Percentiles rank a stretch among this genome's conserved stretches.
Evolutionary conservation across 306 rosid species (phyloP).

Genomic region (Cicer yamashitae): DNA sequence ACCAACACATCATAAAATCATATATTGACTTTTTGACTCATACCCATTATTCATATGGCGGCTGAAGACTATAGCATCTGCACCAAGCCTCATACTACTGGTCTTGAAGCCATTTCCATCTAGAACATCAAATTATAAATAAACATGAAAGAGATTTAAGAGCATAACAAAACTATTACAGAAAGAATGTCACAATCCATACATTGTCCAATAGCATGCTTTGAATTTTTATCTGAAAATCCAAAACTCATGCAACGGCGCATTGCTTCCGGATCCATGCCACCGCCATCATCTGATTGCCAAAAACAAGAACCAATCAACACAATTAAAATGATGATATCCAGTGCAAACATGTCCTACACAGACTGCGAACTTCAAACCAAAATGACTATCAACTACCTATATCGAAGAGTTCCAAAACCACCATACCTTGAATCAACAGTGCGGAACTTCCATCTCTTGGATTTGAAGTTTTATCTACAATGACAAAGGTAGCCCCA

Average conservation of each 20-base stretch:
- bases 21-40: conserved; percentile 40
- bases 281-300: conserved; percentile 83
- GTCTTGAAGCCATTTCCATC: conserved; percentile 99
- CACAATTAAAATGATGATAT: conserved; percentile 27
- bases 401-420: conserved; percentile 27
- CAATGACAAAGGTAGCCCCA: conserved; percentile 89
- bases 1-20: conserved; percentile 21
- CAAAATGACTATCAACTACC: conserved; percentile 20
- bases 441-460: conserved; percentile 84
- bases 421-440: conserved; percentile 80
- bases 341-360: conserved; percentile 11
- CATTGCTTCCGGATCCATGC: conserved; percentile 90
- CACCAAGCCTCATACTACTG: conserved; percentile 97
- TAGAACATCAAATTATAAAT: conserved; percentile 59
- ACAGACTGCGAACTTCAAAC: conserved; percentile 40
- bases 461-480: conserved; percentile 83
- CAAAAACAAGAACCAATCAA: conserved; percentile 38
- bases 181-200: conserved; percentile 51
- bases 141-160: conserved; percentile 29
- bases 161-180: conserved; percentile 28
- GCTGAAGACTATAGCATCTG: conserved; percentile 88
- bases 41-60: conserved; percentile 68
- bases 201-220: conserved; percentile 86
- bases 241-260: conserved; percentile 96
- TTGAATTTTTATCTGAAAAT: conserved; percentile 80